Evolutionary conservation across 768 basidiomycete species (phyloP).

Genomic region (Mycena sanguinolenta): DNA sequence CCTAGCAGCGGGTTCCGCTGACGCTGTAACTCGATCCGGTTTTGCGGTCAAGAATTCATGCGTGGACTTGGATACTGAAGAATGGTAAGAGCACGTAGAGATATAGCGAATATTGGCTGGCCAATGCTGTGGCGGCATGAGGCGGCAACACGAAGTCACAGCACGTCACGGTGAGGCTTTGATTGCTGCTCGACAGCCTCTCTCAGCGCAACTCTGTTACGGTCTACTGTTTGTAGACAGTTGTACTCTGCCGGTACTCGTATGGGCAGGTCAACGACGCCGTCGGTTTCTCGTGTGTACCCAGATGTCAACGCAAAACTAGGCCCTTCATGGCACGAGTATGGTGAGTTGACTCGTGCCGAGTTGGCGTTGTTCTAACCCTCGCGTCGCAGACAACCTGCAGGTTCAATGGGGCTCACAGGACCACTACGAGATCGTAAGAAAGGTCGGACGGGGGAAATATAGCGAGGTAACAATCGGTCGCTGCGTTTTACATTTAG

Average conservation of each 20-base stretch:
- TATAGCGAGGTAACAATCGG: slow-evolving; percentile 82
- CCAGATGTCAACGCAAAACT: slow-evolving; percentile 63
- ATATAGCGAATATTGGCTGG: slow-evolving; percentile 64
- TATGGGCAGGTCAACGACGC: slow-evolving; percentile 81
- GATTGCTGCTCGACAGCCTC: not conserved
- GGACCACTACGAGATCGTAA: slow-evolving; percentile 97
- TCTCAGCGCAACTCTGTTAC: slow-evolving; percentile 20
- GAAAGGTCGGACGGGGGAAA: slow-evolving; percentile 96
- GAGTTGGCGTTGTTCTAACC: slow-evolving; percentile 35
- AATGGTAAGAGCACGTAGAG: slow-evolving; percentile 63
- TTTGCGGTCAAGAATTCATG: slow-evolving; percentile 51
- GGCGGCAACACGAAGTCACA: too few relatives aligned
- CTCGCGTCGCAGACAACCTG: slow-evolving; percentile 78
- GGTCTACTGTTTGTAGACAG: slow-evolving; percentile 21
- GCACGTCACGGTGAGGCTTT: too few relatives aligned
- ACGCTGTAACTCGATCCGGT: slow-evolving; percentile 25
- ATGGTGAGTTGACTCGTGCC: slow-evolving; percentile 68
- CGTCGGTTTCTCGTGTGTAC: slow-evolving; percentile 90
- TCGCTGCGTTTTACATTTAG: slow-evolving; percentile 28
- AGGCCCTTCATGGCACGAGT: slow-evolving; percentile 95
- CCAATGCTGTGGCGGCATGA: slow-evolving; percentile 29
- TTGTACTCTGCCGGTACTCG: slow-evolving; percentile 39
- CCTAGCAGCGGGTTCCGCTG: slow-evolving; percentile 6
- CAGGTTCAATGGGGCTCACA: slow-evolving; percentile 98
- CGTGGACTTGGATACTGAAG: slow-evolving; percentile 64